Evolutionary conservation across 148 eudicot genomes (phyloP).

Genomic region (Nepenthes mirabilis): DNA sequence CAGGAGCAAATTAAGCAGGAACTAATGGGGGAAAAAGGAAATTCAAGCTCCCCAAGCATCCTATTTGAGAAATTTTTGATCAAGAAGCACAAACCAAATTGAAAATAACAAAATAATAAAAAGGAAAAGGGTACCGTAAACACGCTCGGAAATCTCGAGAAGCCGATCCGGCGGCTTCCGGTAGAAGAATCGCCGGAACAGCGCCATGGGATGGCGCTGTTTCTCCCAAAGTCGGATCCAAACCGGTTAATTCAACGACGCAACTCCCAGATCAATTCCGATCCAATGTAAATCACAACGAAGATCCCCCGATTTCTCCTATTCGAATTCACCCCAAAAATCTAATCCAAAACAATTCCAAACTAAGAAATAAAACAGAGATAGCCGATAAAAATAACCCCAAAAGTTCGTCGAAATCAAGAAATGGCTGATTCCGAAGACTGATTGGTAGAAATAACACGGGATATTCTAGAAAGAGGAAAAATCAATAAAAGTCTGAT

Average conservation of each 20-base stretch:
- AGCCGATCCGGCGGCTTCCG: conserved; percentile 67
- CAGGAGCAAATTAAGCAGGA: neutral
- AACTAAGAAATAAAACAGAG: too few species aligned
- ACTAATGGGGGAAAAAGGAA: neutral
- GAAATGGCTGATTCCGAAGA: too few species aligned
- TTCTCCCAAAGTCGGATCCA: conserved; percentile 43
- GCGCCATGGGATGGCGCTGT: conserved; percentile 90
- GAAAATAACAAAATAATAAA: neutral
- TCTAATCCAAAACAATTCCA: too few species aligned
- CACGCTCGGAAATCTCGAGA: conserved; percentile 67
- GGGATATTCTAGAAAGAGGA: too few species aligned
- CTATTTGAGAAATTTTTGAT: too few species aligned
- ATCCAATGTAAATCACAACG: neutral
- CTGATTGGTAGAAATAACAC: too few species aligned
- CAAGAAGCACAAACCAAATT: too few species aligned
- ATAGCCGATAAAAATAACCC: too few species aligned
- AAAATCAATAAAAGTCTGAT: too few species aligned
- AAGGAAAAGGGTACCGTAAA: conserved; percentile 28
- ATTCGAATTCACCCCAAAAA: neutral
- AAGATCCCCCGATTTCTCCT: conserved; percentile 4
- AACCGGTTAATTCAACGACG: conserved; percentile 18
- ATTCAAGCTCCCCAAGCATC: neutral
- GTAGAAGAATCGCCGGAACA: conserved; percentile 71
- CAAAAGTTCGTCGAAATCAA: too few species aligned
- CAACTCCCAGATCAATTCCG: conserved; percentile 1